Percentiles rank a stretch among this genome's conserved stretches.
Conservation (phyloP, 1,284 basidiomycete species). For the Phenoliferia sp. region DNA sequence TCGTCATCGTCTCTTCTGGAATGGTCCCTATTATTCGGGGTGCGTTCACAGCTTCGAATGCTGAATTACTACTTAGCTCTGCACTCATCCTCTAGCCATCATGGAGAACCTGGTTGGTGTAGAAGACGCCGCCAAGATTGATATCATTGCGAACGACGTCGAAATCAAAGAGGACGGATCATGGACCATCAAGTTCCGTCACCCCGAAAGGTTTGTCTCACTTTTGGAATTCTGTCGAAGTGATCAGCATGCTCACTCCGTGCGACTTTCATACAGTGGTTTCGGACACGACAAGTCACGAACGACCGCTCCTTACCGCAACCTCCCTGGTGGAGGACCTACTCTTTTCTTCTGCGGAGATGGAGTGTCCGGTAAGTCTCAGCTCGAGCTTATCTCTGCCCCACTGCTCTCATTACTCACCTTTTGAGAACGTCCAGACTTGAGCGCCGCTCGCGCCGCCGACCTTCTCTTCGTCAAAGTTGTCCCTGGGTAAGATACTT, state of each 20-base stretch:
- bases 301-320: conserved; percentile 79
- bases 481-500: conserved; percentile 54
- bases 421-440: conserved; percentile 32
- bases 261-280: conserved; percentile 47
- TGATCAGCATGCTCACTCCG: background rate
- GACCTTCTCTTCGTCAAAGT: conserved; percentile 85
- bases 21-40: conserved; percentile 89
- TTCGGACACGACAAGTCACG: conserved; percentile 92
- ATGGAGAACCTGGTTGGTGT: conserved; percentile 22
- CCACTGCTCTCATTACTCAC: background rate
- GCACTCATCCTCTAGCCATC: background rate
- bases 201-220: conserved; percentile 66
- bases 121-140: conserved; percentile 64
- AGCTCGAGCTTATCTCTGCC: background rate
- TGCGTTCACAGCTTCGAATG: background rate
- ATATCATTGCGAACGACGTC: conserved; percentile 86
- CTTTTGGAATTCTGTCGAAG: background rate
- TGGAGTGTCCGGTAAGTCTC: conserved; percentile 50
- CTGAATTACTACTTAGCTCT: background rate
- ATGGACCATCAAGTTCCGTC: conserved; percentile 82
- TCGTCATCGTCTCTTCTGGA: conserved; percentile 89
- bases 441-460: conserved; percentile 82
- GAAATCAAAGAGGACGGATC: conserved; percentile 56
- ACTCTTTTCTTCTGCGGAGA: conserved; percentile 92
- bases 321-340: conserved; percentile 59